Evolutionary conservation across 208 protist genomes (phyloP).

Genomic region (Borovskyia barvae): DNA sequence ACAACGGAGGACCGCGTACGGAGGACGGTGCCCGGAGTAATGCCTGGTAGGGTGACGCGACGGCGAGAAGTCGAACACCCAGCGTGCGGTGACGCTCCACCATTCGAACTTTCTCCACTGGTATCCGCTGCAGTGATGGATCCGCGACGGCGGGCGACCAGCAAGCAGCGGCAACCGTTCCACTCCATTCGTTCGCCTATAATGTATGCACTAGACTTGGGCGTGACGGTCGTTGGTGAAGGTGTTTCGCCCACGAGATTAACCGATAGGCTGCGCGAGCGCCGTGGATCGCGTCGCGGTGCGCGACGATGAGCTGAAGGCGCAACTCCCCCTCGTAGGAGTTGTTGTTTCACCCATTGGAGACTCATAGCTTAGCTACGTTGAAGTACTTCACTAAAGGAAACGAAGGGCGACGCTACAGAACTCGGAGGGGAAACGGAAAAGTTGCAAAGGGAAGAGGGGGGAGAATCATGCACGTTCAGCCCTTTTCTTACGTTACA

Average conservation of each 20-base stretch:
- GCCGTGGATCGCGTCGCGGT: too few species aligned
- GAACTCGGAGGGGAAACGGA: too few species aligned
- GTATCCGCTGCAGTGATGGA: neutral
- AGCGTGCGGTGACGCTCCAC: neutral
- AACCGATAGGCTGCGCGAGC: too few species aligned
- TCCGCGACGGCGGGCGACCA: constrained; percentile 4
- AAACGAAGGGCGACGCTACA: neutral
- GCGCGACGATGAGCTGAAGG: too few species aligned
- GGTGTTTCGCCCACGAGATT: too few species aligned
- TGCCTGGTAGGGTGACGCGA: constrained; percentile 22
- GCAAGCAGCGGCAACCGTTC: constrained; percentile 16
- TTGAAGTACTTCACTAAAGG: too few species aligned
- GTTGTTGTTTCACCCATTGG: constrained; percentile 20
- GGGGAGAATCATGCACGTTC: too few species aligned
- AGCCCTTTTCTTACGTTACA: too few species aligned
- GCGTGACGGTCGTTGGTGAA: too few species aligned
- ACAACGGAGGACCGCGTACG: constrained; percentile 21
- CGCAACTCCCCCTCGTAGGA: constrained; percentile 5
- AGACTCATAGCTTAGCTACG: constrained; percentile 4
- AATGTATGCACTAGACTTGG: constrained; percentile 18
- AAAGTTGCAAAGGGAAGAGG: too few species aligned
- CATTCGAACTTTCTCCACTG: neutral
- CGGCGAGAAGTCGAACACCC: neutral
- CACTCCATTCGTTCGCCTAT: constrained; percentile 23
- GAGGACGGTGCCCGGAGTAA: constrained; percentile 27